phyloP scores from a whole-genome alignment of 2,329 filamentous ascomycete species.

The Paecilomyces variotii region DNA sequence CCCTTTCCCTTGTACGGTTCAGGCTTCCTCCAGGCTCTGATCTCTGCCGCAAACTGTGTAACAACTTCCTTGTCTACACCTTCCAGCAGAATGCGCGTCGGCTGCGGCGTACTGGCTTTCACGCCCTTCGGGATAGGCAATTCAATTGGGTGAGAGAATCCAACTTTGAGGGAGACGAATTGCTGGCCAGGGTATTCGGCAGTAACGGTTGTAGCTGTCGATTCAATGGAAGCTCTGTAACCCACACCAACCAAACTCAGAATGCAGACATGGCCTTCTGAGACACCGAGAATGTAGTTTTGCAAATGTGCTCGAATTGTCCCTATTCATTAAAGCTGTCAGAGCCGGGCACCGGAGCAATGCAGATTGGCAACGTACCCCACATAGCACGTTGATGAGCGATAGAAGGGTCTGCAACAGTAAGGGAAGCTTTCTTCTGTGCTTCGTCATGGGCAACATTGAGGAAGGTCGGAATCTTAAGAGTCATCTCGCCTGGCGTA shows the following conservation, averaged over 20 bases:
- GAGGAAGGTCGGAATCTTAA: conserved; percentile 73
- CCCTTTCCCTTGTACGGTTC: conserved; percentile 99
- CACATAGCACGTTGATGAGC: conserved; percentile 89
- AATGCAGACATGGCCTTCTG: conserved; percentile 91
- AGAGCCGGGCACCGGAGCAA: conserved; percentile 7
- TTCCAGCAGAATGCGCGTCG: conserved; percentile 84
- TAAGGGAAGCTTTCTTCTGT: conserved; percentile 57
- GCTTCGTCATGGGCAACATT: conserved; percentile 60
- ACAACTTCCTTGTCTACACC: conserved; percentile 78
- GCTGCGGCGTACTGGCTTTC: conserved; percentile 78
- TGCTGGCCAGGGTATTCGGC: conserved; percentile 71
- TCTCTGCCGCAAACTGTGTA: conserved; percentile 83
- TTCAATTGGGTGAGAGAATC: conserved; percentile 93
- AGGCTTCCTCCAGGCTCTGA: conserved; percentile 79
- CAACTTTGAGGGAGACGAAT: conserved; percentile 89
- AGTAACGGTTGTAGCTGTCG: conserved; percentile 57
- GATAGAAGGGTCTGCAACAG: conserved; percentile 58
- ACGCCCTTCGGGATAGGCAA: conserved; percentile 75
- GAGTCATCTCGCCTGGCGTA: conserved; percentile 60
- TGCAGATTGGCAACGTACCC: conserved; percentile 52
- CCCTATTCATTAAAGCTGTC: conserved; percentile 44
- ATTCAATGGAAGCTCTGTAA: conserved; percentile 82
- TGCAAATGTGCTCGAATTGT: conserved; percentile 84
- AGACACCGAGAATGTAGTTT: conserved; percentile 87
- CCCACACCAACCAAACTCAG: conserved; percentile 90